These are phyloP conservation scores for Didymella glomerata DNA, from an alignment of 2,329 filamentous ascomycete genomes.

Conservation along the genomic window DNA sequence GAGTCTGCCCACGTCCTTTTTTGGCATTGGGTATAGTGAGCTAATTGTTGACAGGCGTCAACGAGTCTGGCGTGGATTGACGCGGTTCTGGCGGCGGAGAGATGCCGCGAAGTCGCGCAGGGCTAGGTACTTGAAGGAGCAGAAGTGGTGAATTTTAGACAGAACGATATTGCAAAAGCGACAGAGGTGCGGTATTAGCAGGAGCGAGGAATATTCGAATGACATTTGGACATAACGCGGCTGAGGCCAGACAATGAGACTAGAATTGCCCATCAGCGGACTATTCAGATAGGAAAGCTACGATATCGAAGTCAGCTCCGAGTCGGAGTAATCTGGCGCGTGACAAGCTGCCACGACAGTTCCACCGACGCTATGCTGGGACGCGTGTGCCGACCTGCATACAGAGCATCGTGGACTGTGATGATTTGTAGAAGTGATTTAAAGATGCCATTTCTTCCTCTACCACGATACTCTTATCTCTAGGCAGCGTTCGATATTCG, in stretches of 20 bases:
- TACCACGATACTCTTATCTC: too few species aligned
- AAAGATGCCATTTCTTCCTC: too few species aligned
- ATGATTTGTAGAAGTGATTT: neutral
- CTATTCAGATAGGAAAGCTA: neutral
- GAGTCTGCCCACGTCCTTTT: neutral
- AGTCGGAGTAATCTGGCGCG: constrained; percentile 3
- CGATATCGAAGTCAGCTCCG: neutral
- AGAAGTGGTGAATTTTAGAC: constrained; percentile 1
- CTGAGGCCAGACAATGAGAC: neutral
- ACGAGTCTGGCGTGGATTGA: constrained; percentile 13
- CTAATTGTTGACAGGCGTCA: constrained; percentile 11
- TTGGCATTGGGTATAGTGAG: neutral
- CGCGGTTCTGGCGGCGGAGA: constrained; percentile 12
- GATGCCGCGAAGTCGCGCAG: constrained; percentile 10
- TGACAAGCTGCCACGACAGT: constrained; percentile 4
- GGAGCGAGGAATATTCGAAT: neutral
- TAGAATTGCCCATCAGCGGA: neutral
- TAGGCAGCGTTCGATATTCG: neutral
- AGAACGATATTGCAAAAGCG: neutral
- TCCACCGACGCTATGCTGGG: neutral
- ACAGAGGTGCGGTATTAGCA: neutral
- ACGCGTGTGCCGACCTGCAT: constrained; percentile 7
- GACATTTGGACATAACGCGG: neutral
- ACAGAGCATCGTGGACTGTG: neutral
- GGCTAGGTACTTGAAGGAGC: constrained; percentile 1